Conservation (phyloP, 345 rosid genomes). For the Citrus maxima region DNA sequence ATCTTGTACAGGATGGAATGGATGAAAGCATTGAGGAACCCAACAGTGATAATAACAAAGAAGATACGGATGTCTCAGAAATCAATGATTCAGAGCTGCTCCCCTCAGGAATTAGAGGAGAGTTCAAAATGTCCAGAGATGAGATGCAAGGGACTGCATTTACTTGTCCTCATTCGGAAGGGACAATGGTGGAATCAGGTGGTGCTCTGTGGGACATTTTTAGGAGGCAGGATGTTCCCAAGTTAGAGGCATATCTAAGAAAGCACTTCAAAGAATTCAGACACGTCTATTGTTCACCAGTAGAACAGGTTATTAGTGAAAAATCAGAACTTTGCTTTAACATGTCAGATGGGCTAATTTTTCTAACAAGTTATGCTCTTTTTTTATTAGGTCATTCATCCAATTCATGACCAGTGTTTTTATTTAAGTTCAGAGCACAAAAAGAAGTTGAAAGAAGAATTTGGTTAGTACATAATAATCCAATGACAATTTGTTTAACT, state of each 20-base stretch:
- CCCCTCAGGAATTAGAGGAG: slow-evolving; percentile 2
- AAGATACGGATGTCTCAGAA: slow-evolving; percentile 7
- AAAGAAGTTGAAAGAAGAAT: slow-evolving; percentile 70
- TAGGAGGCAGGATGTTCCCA: slow-evolving; percentile 82
- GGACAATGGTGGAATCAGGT: slow-evolving; percentile 23
- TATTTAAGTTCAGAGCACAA: slow-evolving; percentile 73
- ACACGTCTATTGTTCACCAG: slow-evolving; percentile 63
- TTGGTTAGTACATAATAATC: slow-evolving; percentile 39
- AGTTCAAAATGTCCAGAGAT: background rate
- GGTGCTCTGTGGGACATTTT: slow-evolving; percentile 97
- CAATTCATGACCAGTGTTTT: slow-evolving; percentile 80
- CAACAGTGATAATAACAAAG: background rate
- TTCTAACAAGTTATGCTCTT: slow-evolving; percentile 6
- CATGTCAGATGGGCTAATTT: background rate
- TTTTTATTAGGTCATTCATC: slow-evolving; percentile 56
- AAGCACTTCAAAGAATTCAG: slow-evolving; percentile 72
- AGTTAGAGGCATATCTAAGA: slow-evolving; percentile 63
- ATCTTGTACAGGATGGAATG: background rate
- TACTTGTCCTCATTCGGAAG: background rate
- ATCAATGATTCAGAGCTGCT: slow-evolving; percentile 7
- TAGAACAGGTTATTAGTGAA: slow-evolving; percentile 46
- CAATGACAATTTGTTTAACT: background rate
- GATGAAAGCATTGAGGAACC: background rate
- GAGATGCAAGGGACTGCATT: slow-evolving; percentile 9
- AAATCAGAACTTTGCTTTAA: background rate